Evolutionary conservation across 2,329 filamentous ascomycete genomes (phyloP).

Genomic region (Microsporum canis): DNA sequence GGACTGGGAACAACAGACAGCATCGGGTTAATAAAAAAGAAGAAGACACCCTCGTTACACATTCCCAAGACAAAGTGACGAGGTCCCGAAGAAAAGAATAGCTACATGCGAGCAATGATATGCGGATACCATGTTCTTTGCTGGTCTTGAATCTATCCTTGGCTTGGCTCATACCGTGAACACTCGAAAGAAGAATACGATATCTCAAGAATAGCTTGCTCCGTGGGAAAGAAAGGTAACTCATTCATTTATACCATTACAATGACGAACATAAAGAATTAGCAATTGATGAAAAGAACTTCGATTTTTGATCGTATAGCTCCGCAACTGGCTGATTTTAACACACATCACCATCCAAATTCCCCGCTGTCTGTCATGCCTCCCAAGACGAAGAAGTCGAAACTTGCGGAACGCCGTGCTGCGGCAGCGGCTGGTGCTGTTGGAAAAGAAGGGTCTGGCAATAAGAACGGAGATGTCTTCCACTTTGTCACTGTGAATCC

Average conservation of each 20-base stretch:
- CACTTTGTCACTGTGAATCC: slow-evolving; percentile 18
- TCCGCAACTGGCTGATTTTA: background rate
- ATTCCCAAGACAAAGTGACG: background rate
- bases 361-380: background rate
- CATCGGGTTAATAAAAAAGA: background rate
- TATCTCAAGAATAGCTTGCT: background rate
- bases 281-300: background rate
- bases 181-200: background rate
- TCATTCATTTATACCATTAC: background rate
- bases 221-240: background rate
- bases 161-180: background rate
- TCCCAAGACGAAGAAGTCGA: slow-evolving; percentile 1
- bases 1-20: background rate
- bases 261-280: background rate
- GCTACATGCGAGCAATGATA: background rate
- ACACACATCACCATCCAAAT: background rate
- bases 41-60: background rate
- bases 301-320: background rate
- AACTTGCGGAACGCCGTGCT: background rate
- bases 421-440: background rate
- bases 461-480: slow-evolving; percentile 11
- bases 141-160: background rate
- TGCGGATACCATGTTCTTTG: slow-evolving; percentile 1
- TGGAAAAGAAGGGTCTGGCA: background rate
- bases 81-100: background rate